Conservation (phyloP, 2,329 filamentous ascomycete genomes). For the Neophaeococcomyces aloes region DNA sequence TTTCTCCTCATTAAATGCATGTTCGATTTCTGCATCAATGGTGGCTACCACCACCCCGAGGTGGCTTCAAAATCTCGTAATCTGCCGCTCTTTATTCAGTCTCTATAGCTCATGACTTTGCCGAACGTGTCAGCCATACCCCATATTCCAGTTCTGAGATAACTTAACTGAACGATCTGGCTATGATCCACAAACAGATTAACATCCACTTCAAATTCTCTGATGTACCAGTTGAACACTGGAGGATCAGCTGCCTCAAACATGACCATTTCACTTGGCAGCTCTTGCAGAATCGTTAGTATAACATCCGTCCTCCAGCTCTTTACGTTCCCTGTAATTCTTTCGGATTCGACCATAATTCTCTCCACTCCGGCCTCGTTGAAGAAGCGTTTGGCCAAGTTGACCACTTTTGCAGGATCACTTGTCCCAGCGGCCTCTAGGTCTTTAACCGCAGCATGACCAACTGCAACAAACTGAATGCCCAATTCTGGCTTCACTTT, state of each 20-base stretch:
- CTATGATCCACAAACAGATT: constrained; percentile 50
- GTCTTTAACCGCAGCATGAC: constrained; percentile 39
- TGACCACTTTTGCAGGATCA: constrained; percentile 40
- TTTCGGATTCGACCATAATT: constrained; percentile 51
- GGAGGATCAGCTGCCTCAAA: constrained; percentile 48
- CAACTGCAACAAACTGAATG: constrained; percentile 48
- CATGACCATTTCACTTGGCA: constrained; percentile 45
- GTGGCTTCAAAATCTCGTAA: background rate
- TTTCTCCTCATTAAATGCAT: too few relatives aligned
- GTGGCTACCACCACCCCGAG: too few relatives aligned
- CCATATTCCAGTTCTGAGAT: constrained; percentile 44
- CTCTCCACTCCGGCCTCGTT: constrained; percentile 41
- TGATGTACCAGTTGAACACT: constrained; percentile 48
- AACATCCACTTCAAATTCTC: constrained; percentile 47
- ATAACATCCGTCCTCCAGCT: constrained; percentile 48
- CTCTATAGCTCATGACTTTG: constrained; percentile 35
- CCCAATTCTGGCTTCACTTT: constrained; percentile 46
- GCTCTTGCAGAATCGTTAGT: constrained; percentile 41
- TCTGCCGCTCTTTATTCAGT: background rate
- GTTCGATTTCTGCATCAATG: too few relatives aligned
- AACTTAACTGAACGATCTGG: constrained; percentile 47
- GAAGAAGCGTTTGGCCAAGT: constrained; percentile 41
- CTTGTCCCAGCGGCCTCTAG: constrained; percentile 41
- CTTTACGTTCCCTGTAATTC: constrained; percentile 47
- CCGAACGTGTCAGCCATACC: constrained; percentile 48